Evolutionary conservation across 108 stramenopile genomes (phyloP).

Genomic region (Bacterosira constricta): DNA sequence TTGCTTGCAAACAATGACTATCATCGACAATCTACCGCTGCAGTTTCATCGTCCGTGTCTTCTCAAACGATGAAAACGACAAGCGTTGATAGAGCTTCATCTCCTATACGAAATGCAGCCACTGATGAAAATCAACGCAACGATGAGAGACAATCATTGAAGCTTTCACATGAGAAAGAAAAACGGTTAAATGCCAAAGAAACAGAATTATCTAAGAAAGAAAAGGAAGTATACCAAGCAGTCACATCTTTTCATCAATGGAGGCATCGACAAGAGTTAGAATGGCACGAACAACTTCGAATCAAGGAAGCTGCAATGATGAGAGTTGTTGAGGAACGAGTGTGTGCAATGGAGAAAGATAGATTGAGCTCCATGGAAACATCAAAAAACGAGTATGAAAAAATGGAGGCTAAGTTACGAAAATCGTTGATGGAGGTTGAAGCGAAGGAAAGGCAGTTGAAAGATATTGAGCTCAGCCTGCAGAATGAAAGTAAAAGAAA

Average conservation of each 20-base stretch:
- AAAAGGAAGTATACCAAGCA: conserved; percentile 25
- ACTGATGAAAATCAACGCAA: neutral
- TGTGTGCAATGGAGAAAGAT: conserved; percentile 29
- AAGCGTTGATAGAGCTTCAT: conserved; percentile 14
- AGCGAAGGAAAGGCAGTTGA: conserved; percentile 43
- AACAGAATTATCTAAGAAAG: conserved; percentile 24
- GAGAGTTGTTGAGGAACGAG: conserved; percentile 36
- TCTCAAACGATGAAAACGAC: conserved; percentile 16
- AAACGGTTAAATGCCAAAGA: conserved; percentile 23
- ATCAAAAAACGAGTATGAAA: conserved; percentile 43
- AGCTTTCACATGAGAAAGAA: conserved; percentile 21
- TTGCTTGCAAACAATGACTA: too few species aligned
- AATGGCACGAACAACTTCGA: conserved; percentile 49
- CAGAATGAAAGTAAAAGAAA: conserved; percentile 38
- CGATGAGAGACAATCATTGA: neutral
- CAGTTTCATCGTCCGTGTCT: conserved; percentile 13
- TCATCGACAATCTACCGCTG: neutral
- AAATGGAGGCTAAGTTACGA: conserved; percentile 40
- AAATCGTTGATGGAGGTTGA: conserved; percentile 51
- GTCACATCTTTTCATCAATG: conserved; percentile 27
- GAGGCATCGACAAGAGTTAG: conserved; percentile 41
- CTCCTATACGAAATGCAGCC: neutral
- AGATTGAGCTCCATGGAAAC: conserved; percentile 17
- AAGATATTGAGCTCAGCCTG: conserved; percentile 27
- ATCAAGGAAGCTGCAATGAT: conserved; percentile 42